Conservation (phyloP, 768 basidiomycete species). For the Mycena vitilis region DNA sequence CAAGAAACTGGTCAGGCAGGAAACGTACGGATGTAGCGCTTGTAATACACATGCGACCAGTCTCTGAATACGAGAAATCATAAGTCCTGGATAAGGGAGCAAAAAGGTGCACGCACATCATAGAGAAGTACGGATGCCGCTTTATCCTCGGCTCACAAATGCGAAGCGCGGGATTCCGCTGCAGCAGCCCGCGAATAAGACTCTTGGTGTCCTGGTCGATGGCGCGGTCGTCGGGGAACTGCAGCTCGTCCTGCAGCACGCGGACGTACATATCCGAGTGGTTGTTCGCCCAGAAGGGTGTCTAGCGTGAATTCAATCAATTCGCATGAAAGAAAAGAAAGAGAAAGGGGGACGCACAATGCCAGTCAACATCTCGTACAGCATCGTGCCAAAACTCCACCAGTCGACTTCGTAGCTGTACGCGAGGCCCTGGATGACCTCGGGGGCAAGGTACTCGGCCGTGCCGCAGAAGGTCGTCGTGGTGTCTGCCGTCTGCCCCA, state of each 20-base stretch:
- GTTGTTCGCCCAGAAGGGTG: conserved; percentile 93
- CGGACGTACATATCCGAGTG: conserved; percentile 96
- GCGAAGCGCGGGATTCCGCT: conserved; percentile 90
- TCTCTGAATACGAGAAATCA: no score
- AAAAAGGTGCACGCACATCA: conserved; percentile 71
- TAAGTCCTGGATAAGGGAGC: no score
- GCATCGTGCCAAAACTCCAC: conserved; percentile 99
- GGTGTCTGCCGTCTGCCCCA: conserved; percentile 62
- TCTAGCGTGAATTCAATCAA: conserved; percentile 55
- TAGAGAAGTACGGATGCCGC: conserved; percentile 93
- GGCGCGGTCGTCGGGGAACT: conserved; percentile 90
- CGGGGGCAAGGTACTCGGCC: conserved; percentile 96
- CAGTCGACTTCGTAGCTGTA: conserved; percentile 97
- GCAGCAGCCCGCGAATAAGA: conserved; percentile 95
- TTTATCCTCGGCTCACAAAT: conserved; percentile 96
- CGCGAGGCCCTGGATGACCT: conserved; percentile 91
- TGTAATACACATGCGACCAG: conserved; percentile 95
- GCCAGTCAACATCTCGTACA: conserved; percentile 97
- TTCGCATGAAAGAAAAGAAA: conserved; percentile 26
- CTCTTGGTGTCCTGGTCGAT: conserved; percentile 96
- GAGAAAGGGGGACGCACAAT: conserved; percentile 69
- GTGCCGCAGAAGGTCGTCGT: conserved; percentile 95
- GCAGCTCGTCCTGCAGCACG: conserved; percentile 89
- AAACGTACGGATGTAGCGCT: conserved; percentile 89
- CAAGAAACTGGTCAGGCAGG: conserved; percentile 23